A percentile compares a stretch with the other conserved stretches of the same genome.
phyloP scores from a whole-genome alignment of 2,329 filamentous ascomycete genomes.

The Daldinia sp. region DNA sequence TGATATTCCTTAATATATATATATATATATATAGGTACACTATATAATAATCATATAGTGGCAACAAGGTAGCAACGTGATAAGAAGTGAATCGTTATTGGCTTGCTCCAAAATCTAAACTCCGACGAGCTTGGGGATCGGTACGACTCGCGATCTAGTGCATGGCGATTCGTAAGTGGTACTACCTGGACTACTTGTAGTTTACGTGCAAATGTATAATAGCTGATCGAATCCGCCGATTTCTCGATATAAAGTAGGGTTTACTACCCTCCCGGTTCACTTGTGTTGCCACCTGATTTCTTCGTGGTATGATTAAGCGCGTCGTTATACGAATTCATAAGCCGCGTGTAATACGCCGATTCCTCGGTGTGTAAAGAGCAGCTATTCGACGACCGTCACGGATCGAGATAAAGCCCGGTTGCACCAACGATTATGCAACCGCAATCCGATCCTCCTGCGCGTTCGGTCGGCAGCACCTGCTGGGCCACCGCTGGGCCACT shows the following conservation, averaged over 20 bases:
- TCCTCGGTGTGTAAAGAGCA: no score
- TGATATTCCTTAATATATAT: background rate
- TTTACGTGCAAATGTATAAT: background rate
- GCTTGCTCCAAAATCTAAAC: slow-evolving; percentile 6
- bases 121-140: background rate
- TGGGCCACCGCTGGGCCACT: slow-evolving; percentile 5
- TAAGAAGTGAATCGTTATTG: slow-evolving; percentile 5
- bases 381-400: background rate
- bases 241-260: background rate
- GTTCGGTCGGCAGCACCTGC: slow-evolving; percentile 11
- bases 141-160: background rate
- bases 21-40: background rate
- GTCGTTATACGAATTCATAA: background rate
- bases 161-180: background rate
- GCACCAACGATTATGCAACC: slow-evolving; percentile 9
- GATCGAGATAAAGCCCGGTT: background rate
- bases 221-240: background rate
- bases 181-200: background rate
- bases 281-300: background rate
- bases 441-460: slow-evolving; percentile 10
- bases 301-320: background rate
- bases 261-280: background rate
- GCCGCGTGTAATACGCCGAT: background rate
- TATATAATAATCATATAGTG: background rate
- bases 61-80: slow-evolving; percentile 4